Base-by-base conservation (phyloP, 1,284 basidiomycete species). In the Naganishia liquefaciens region DNA sequence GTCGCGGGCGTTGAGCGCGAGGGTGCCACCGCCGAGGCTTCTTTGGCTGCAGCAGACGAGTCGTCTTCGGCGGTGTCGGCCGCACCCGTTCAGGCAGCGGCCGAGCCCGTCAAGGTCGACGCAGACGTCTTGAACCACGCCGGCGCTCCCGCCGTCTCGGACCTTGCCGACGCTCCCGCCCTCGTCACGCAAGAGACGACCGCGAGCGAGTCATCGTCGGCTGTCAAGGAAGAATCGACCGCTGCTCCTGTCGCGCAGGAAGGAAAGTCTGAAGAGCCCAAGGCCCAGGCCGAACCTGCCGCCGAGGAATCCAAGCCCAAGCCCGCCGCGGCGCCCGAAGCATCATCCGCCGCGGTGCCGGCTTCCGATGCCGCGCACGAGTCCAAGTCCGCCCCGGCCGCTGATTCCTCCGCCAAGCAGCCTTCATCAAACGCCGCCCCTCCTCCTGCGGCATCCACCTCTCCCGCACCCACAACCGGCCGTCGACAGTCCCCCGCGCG, bases 321-420 rank as follows among this genome's bases (percentile, higher is more conserved):
- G 33, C 55, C 76, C 17, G 79, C 83, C 57, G 51, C 71, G 10
- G 69, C 70, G 33, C 64, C 70, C 15, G 62, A 66, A 19, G 54
- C 79, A n/a, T 77, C 68, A 25, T 68, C 70, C 55, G 62, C 82
- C 46, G 70, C 80, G 23, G 69, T 82, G 33, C 73, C 70, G 13
- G 50, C 68, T 33, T 58, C 66, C 17, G 19, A 65, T n/a, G 30
- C 81, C 44, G 69, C 77, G n/a, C 55, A 54, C 39, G 68, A 81
- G 37, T 74, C 60, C 10, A 64, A 64, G 13, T 43, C 69, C 11
- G 68, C 70, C 25, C 4, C 25, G 21, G 13, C 21, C 1, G 5
- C 21, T 1, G 47, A 49, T 3, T 15, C 43, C 15, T 46, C 43
- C n/a, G 43, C 43, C 15, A 23, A n/a, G 9, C 40, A 9, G 10